phyloP scores from a whole-genome alignment of 1,284 basidiomycete genomes.

The Mycosarcoma maydis region DNA sequence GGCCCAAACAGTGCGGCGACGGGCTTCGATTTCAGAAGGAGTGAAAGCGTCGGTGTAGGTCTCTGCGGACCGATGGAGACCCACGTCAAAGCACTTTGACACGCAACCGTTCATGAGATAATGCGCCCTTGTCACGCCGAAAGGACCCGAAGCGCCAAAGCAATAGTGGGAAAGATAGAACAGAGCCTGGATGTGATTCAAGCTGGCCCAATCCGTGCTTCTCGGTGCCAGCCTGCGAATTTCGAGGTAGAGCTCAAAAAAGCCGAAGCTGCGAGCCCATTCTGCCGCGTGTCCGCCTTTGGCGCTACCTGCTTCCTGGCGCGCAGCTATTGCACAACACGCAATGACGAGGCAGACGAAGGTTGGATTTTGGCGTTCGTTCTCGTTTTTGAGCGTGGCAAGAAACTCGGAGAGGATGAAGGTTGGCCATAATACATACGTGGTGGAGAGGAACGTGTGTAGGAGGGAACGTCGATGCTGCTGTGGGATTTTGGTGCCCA shows the following conservation, averaged over 20 bases:
- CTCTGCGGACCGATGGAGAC: constrained; percentile 47
- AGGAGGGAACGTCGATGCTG: constrained; percentile 45
- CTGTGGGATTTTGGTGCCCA: constrained; percentile 42
- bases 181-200: constrained; percentile 47
- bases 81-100: constrained; percentile 49
- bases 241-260: constrained; percentile 49
- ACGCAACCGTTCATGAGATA: constrained; percentile 52
- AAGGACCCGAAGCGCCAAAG: constrained; percentile 45
- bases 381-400: constrained; percentile 39
- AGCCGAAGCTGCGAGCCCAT: constrained; percentile 41
- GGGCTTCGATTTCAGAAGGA: constrained; percentile 43
- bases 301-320: constrained; percentile 45
- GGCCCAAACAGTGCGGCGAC: constrained; percentile 44
- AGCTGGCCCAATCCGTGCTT: constrained; percentile 46
- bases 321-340: constrained; percentile 42
- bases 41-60: constrained; percentile 51
- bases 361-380: constrained; percentile 30
- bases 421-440: constrained; percentile 49
- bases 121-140: constrained; percentile 40
- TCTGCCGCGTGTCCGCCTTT: constrained; percentile 47
- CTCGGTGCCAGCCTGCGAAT: constrained; percentile 36
- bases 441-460: constrained; percentile 47
- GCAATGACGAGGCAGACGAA: constrained; percentile 50
- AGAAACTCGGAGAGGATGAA: constrained; percentile 49
- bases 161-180: constrained; percentile 51